Evolutionary conservation across 2,329 filamentous ascomycete genomes (phyloP).

Genomic region (Penicillium sclerotiorum): DNA sequence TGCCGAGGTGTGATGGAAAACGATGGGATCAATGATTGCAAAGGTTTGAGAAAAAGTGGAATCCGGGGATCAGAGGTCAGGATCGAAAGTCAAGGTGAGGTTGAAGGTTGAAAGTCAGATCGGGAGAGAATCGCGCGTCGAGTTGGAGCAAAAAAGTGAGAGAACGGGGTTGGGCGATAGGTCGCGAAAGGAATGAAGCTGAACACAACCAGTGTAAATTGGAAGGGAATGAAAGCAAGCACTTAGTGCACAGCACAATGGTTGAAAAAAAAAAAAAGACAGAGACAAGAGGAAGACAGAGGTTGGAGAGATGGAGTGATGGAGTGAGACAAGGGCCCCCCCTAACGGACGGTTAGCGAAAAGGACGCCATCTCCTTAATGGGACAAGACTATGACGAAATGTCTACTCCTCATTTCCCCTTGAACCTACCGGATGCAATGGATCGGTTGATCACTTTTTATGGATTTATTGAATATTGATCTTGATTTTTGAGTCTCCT

Average conservation of each 20-base stretch:
- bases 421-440: neutral
- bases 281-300: neutral
- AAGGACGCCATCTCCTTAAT: slow-evolving; percentile 1
- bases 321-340: slow-evolving; percentile 15
- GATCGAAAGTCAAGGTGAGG: neutral
- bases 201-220: neutral
- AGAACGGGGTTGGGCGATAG: slow-evolving; percentile 14
- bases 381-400: neutral
- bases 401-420: slow-evolving; percentile 1
- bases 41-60: neutral
- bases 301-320: neutral
- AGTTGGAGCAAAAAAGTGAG: slow-evolving; percentile 3
- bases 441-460: neutral
- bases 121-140: neutral
- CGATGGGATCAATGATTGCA: neutral
- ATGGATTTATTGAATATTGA: neutral
- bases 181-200: slow-evolving; percentile 19
- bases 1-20: neutral
- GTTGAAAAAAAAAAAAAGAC: slow-evolving; percentile 6
- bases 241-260: slow-evolving; percentile 29
- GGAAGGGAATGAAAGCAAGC: neutral
- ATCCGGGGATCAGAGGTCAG: too few relatives aligned
- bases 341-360: slow-evolving; percentile 7
- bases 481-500: too few relatives aligned
- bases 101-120: neutral